Conservation (phyloP, 176 grass and related monocot genomes). For the Carex scoparia region DNA sequence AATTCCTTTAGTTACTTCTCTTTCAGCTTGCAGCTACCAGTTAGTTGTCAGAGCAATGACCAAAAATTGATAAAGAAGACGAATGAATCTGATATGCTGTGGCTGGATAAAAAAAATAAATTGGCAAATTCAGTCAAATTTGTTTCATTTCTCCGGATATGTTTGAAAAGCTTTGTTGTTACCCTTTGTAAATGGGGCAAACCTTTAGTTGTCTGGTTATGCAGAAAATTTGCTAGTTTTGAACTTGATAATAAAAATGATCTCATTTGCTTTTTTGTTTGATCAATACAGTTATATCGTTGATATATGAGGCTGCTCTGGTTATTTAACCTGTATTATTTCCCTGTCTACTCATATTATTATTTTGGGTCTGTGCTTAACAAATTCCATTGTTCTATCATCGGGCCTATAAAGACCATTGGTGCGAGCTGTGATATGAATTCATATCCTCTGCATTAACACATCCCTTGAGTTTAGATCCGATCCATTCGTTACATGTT, state of each 20-base stretch:
- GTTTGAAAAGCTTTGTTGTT: background rate
- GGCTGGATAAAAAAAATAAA: background rate
- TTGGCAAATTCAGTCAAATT: background rate
- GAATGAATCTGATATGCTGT: background rate
- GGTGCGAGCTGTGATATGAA: background rate
- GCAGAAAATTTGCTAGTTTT: background rate
- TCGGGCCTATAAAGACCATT: background rate
- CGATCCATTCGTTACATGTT: too few species aligned
- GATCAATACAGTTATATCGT: background rate
- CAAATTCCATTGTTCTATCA: background rate
- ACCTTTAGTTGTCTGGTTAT: background rate
- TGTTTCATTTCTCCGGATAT: background rate
- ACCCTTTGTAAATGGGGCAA: background rate
- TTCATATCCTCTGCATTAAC: too few species aligned
- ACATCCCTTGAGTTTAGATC: too few species aligned
- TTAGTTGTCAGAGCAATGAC: background rate
- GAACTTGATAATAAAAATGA: conserved; percentile 4
- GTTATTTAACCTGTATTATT: background rate
- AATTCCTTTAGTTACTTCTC: background rate
- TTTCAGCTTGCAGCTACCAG: conserved; percentile 9
- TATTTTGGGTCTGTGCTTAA: background rate
- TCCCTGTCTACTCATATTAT: background rate
- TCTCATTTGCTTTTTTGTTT: background rate
- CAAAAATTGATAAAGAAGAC: background rate
- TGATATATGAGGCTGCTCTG: background rate